Evolutionary conservation across 1,284 basidiomycete species (phyloP).

Genomic region (Austroboletus sp.): DNA sequence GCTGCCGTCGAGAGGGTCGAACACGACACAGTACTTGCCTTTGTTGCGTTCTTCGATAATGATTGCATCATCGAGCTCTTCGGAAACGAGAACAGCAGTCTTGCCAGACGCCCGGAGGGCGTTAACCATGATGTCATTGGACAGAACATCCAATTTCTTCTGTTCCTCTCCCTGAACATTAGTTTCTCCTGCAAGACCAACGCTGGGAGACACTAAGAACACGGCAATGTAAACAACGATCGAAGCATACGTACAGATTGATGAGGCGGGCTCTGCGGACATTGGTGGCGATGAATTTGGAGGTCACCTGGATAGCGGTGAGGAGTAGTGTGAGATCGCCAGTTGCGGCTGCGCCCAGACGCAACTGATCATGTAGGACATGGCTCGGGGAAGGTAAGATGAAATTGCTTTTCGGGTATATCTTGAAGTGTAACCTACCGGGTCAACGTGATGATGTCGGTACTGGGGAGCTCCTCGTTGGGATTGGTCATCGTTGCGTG

Average conservation of each 20-base stretch:
- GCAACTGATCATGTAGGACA: slow-evolving; percentile 78
- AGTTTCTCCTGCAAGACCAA: slow-evolving; percentile 91
- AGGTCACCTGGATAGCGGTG: slow-evolving; percentile 91
- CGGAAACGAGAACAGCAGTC: slow-evolving; percentile 93
- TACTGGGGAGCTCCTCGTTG: slow-evolving; percentile 65
- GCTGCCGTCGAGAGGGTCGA: slow-evolving; percentile 96
- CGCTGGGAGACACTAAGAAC: slow-evolving; percentile 41
- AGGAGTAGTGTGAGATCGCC: slow-evolving; percentile 94
- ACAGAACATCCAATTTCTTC: slow-evolving; percentile 97
- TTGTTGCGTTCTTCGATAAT: slow-evolving; percentile 74
- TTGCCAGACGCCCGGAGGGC: slow-evolving; percentile 89
- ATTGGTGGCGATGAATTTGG: slow-evolving; percentile 96
- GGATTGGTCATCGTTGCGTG: slow-evolving; percentile 20
- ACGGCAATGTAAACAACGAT: background rate
- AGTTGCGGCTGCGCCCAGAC: slow-evolving; percentile 71
- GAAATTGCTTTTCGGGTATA: background rate
- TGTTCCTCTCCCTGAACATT: slow-evolving; percentile 99
- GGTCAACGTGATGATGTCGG: slow-evolving; percentile 87
- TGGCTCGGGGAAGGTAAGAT: slow-evolving; percentile 46
- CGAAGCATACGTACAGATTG: slow-evolving; percentile 69
- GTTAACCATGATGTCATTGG: slow-evolving; percentile 99
- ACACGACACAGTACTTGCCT: slow-evolving; percentile 94
- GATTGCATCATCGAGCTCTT: slow-evolving; percentile 90
- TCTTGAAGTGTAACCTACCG: slow-evolving; percentile 44
- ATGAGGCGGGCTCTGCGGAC: slow-evolving; percentile 95